phyloP scores from a whole-genome alignment of 768 basidiomycete species.

The Butyriboletus loyo region DNA sequence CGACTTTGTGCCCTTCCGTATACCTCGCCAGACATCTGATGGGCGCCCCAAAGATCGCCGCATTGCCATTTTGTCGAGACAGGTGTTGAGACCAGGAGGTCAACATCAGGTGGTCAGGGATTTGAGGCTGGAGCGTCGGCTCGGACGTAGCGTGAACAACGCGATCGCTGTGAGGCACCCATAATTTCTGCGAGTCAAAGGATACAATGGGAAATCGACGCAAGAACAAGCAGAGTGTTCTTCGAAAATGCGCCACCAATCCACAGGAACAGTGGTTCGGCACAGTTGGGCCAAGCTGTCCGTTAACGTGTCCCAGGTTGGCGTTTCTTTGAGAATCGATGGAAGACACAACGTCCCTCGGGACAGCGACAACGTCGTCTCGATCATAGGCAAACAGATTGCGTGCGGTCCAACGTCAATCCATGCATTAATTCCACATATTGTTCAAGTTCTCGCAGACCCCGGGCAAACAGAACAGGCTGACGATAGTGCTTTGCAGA shows the following conservation, averaged over 20 bases:
- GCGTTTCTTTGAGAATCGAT: slow-evolving; percentile 46
- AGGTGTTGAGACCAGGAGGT: slow-evolving; percentile 44
- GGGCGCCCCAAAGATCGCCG: slow-evolving; percentile 54
- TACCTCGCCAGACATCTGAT: slow-evolving; percentile 40
- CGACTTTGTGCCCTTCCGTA: slow-evolving; percentile 59
- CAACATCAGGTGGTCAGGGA: slow-evolving; percentile 36
- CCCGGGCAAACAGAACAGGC: slow-evolving; percentile 53
- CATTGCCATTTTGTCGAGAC: slow-evolving; percentile 27
- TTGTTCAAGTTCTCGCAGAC: slow-evolving; percentile 42
- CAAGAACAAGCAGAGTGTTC: slow-evolving; percentile 42
- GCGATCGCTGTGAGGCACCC: slow-evolving; percentile 46
- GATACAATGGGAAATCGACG: slow-evolving; percentile 60
- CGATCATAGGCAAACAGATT: slow-evolving; percentile 55
- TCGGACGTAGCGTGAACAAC: background rate
- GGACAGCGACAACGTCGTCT: slow-evolving; percentile 25
- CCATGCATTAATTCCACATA: slow-evolving; percentile 42
- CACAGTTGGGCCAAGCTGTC: slow-evolving; percentile 50
- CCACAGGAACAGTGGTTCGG: slow-evolving; percentile 36
- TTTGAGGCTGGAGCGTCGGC: background rate
- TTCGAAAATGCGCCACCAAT: slow-evolving; percentile 57
- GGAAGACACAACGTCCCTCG: slow-evolving; percentile 41
- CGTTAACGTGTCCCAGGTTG: slow-evolving; percentile 45
- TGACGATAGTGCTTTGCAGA: slow-evolving; percentile 56
- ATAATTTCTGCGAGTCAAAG: slow-evolving; percentile 57
- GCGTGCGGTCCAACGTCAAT: slow-evolving; percentile 69